Evolutionary conservation across 202 grass and related monocot species (phyloP).

Genomic region (Eragrostis tef): DNA sequence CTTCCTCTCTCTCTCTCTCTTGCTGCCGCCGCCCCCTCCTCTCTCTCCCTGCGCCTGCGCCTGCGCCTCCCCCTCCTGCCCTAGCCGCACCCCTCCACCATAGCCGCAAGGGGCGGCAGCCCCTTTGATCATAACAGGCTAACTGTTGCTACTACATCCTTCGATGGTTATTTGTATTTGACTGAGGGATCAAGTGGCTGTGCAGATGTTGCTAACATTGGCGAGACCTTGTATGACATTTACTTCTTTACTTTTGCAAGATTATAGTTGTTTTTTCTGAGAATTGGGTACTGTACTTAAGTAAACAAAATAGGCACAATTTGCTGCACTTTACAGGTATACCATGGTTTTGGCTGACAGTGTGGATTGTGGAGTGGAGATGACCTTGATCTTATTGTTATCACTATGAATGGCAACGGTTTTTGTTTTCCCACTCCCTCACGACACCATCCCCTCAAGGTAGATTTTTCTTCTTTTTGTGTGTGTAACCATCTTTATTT

Average conservation of each 20-base stretch:
- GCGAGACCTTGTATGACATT: constrained; percentile 79
- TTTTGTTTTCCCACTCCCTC: constrained; percentile 95
- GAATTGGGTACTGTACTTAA: constrained; percentile 13
- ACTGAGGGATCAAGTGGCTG: constrained; percentile 88
- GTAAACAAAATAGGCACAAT: constrained; percentile 22
- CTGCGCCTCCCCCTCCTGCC: too few relatives aligned
- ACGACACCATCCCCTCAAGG: constrained; percentile 94
- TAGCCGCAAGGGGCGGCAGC: too few relatives aligned
- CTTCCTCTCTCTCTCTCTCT: too few relatives aligned
- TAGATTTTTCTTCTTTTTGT: constrained; percentile 39
- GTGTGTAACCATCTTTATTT: constrained; percentile 2
- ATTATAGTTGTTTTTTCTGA: constrained; percentile 34
- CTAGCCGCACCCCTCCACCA: too few relatives aligned
- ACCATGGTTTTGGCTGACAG: constrained; percentile 97
- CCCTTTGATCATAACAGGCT: too few relatives aligned
- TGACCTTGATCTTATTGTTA: constrained; percentile 96
- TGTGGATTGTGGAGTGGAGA: constrained; percentile 93
- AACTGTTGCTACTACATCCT: constrained; percentile 72
- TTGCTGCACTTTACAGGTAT: constrained; percentile 64
- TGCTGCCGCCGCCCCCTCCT: too few relatives aligned
- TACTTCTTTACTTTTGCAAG: constrained; percentile 42
- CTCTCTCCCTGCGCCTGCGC: too few relatives aligned
- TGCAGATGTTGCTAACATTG: constrained; percentile 89
- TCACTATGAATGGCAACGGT: constrained; percentile 96
- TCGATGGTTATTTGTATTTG: constrained; percentile 81